Evolutionary conservation across 352 stramenopile species (phyloP).

Genomic region (Phytophthora pistaciae): DNA sequence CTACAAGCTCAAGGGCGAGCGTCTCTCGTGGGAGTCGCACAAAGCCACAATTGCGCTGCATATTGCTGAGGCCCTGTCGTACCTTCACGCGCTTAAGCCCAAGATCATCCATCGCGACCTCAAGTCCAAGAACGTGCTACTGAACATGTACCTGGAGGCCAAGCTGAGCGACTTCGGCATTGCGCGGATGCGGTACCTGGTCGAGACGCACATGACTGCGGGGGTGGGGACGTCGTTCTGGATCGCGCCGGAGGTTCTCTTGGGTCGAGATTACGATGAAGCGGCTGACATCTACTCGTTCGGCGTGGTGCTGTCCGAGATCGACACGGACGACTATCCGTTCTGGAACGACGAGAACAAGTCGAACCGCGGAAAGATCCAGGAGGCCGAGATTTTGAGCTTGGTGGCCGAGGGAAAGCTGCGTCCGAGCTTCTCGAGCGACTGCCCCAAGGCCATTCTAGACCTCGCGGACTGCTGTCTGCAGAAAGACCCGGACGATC

Average conservation of each 20-base stretch:
- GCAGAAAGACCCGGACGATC: slow-evolving; percentile 38
- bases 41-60: slow-evolving; percentile 61
- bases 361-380: slow-evolving; percentile 40
- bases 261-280: slow-evolving; percentile 63
- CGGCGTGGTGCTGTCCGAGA: slow-evolving; percentile 62
- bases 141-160: slow-evolving; percentile 64
- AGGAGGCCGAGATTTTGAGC: slow-evolving; percentile 46
- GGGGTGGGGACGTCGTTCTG: slow-evolving; percentile 51
- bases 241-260: slow-evolving; percentile 66
- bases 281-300: slow-evolving; percentile 66
- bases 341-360: slow-evolving; percentile 47
- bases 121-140: slow-evolving; percentile 59
- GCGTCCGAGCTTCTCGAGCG: slow-evolving; percentile 41
- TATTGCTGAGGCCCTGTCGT: slow-evolving; percentile 58
- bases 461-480: slow-evolving; percentile 50
- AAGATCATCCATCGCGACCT: slow-evolving; percentile 60
- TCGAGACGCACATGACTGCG: slow-evolving; percentile 52
- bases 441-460: slow-evolving; percentile 52
- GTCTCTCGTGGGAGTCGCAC: slow-evolving; percentile 48
- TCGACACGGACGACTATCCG: slow-evolving; percentile 58
- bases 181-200: slow-evolving; percentile 42
- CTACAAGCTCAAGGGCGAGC: slow-evolving; percentile 44
- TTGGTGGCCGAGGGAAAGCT: slow-evolving; percentile 39
- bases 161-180: slow-evolving; percentile 82
- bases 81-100: slow-evolving; percentile 60